Percentiles rank a stretch among this genome's conserved stretches.
These are phyloP conservation scores for Neurospora sp. DNA, from an alignment of 495 filamentous ascomycete genomes.

Conservation along the genomic window DNA sequence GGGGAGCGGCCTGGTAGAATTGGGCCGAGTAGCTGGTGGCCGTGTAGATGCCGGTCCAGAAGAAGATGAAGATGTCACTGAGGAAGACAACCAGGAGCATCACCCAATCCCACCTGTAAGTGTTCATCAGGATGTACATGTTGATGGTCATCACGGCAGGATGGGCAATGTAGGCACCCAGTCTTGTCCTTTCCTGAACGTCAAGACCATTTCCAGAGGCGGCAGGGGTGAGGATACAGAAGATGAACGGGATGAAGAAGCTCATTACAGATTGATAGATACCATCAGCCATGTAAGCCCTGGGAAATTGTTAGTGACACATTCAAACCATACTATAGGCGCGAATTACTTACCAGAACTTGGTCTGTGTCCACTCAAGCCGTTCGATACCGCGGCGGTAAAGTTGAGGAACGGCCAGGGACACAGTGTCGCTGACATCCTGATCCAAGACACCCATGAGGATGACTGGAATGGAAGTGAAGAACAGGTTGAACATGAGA, in stretches of 20 bases:
- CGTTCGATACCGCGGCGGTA: slow-evolving; percentile 95
- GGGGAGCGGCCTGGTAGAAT: slow-evolving; percentile 68
- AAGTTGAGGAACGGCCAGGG: slow-evolving; percentile 86
- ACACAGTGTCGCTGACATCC: slow-evolving; percentile 90
- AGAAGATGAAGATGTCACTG: slow-evolving; percentile 81
- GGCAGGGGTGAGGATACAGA: slow-evolving; percentile 59
- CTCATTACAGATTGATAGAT: slow-evolving; percentile 86
- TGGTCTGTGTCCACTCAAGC: slow-evolving; percentile 90
- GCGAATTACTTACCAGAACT: slow-evolving; percentile 72
- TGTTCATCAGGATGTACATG: slow-evolving; percentile 88
- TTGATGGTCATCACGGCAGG: slow-evolving; percentile 82
- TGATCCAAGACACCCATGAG: slow-evolving; percentile 97
- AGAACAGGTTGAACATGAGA: slow-evolving; percentile 88
- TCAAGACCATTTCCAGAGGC: slow-evolving; percentile 58
- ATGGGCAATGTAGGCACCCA: slow-evolving; percentile 74
- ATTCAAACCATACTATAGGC: neutral
- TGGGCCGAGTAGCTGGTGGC: slow-evolving; percentile 49
- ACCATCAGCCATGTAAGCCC: slow-evolving; percentile 93
- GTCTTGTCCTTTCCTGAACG: slow-evolving; percentile 63
- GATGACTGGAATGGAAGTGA: slow-evolving; percentile 91
- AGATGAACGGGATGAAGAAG: slow-evolving; percentile 84
- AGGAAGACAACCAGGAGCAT: slow-evolving; percentile 68
- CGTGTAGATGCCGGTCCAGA: slow-evolving; percentile 94
- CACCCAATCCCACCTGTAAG: slow-evolving; percentile 96
- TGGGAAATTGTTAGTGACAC: slow-evolving; percentile 28